Conservation (phyloP, 768 basidiomycete species). For the Gloeophyllum trabeum region DNA sequence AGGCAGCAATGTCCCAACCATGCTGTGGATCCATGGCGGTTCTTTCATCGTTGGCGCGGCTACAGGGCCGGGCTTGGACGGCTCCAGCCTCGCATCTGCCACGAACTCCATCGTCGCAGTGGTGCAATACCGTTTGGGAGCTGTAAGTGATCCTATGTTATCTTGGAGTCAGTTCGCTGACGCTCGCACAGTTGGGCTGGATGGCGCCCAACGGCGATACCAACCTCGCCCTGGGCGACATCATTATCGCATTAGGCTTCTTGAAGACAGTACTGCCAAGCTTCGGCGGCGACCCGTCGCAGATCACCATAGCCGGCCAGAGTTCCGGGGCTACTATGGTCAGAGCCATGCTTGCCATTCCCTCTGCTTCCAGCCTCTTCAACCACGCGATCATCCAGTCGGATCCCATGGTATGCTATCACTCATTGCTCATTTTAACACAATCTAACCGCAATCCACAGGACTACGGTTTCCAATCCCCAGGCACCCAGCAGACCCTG, state of each 20-base stretch:
- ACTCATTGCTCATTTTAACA: not conserved
- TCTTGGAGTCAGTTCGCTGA: slow-evolving; percentile 1
- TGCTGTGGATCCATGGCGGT: slow-evolving; percentile 81
- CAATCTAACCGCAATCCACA: too few relatives aligned
- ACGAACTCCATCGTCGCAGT: slow-evolving; percentile 73
- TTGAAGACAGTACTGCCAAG: slow-evolving; percentile 42
- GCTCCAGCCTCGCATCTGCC: slow-evolving; percentile 57
- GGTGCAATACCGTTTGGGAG: slow-evolving; percentile 77
- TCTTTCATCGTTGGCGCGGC: slow-evolving; percentile 68
- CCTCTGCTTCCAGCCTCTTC: slow-evolving; percentile 65
- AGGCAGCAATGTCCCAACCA: slow-evolving; percentile 28
- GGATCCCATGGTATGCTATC: slow-evolving; percentile 63
- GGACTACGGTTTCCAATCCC: slow-evolving; percentile 63
- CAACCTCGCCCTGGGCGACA: slow-evolving; percentile 63
- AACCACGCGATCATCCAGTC: slow-evolving; percentile 74
- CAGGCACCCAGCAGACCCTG: slow-evolving; percentile 39
- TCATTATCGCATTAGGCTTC: slow-evolving; percentile 56
- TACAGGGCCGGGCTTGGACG: slow-evolving; percentile 63
- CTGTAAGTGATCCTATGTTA: slow-evolving; percentile 29
- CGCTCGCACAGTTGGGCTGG: slow-evolving; percentile 50
- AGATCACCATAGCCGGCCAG: slow-evolving; percentile 74
- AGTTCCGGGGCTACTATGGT: slow-evolving; percentile 74
- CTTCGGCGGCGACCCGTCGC: slow-evolving; percentile 55
- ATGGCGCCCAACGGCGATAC: slow-evolving; percentile 59
- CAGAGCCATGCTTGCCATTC: slow-evolving; percentile 62